Evolutionary conservation across 257 asterid species (phyloP).

Genomic region (Anisodus tanguticus): DNA sequence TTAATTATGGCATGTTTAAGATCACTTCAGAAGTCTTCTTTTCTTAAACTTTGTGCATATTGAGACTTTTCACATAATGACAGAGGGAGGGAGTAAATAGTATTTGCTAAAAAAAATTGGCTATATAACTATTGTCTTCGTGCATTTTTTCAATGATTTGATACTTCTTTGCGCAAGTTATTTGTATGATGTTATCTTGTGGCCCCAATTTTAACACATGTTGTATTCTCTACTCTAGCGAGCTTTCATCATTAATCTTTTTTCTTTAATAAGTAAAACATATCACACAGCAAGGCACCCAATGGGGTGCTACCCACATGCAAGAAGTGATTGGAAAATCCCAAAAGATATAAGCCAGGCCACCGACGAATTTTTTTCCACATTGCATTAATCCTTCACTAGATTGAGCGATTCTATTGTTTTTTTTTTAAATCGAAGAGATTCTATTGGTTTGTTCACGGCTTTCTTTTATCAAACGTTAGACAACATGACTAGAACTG

Average conservation of each 20-base stretch:
- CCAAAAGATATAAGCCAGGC: not conserved
- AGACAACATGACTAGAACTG: not conserved
- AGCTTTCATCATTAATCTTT: not conserved
- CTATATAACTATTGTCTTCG: not conserved
- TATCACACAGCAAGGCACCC: not conserved
- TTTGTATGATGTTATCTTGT: not conserved
- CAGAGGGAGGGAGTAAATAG: not conserved
- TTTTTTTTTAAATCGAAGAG: not conserved
- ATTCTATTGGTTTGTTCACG: not conserved
- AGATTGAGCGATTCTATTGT: not conserved
- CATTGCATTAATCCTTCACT: not conserved
- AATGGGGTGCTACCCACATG: not conserved
- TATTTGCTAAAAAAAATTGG: not conserved
- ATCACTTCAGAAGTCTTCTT: too few species aligned
- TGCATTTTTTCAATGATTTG: not conserved
- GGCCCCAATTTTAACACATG: not conserved
- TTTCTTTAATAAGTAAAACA: not conserved
- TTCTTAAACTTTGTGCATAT: too few species aligned
- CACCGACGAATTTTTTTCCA: not conserved
- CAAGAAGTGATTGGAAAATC: not conserved
- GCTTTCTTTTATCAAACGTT: not conserved
- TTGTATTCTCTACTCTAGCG: not conserved
- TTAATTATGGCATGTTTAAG: too few species aligned
- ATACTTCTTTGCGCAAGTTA: not conserved
- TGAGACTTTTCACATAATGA: too few species aligned